Evolutionary conservation across 805 yeast genomes (phyloP).

Genomic region (Candida awuae): DNA sequence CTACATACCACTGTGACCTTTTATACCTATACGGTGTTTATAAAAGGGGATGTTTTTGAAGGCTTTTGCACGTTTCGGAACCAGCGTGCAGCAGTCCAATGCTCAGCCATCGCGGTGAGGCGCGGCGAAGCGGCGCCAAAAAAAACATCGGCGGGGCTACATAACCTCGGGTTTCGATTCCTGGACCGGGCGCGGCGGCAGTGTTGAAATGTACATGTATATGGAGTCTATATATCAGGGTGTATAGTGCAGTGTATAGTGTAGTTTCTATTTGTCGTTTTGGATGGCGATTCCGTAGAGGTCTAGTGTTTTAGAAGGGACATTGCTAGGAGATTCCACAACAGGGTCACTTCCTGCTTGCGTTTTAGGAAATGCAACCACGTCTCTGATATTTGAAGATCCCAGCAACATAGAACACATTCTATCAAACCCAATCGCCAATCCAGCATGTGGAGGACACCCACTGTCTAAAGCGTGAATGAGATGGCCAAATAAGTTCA

Average conservation of each 20-base stretch:
- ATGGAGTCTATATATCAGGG: background rate
- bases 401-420: slow-evolving; percentile 87
- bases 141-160: too few species aligned
- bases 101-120: too few species aligned
- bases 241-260: background rate
- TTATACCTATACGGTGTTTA: too few species aligned
- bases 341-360: slow-evolving; percentile 82
- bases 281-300: slow-evolving; percentile 41
- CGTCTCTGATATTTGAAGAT: slow-evolving; percentile 74
- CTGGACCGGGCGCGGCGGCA: too few species aligned
- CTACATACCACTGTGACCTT: too few species aligned
- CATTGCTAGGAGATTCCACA: slow-evolving; percentile 75
- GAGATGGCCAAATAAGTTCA: slow-evolving; percentile 74
- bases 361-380: slow-evolving; percentile 93
- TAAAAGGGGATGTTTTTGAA: too few species aligned
- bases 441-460: slow-evolving; percentile 98
- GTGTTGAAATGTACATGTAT: background rate
- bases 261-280: background rate
- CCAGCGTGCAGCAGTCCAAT: too few species aligned
- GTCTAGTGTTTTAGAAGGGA: slow-evolving; percentile 40
- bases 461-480: slow-evolving; percentile 77
- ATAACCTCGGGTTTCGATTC: too few species aligned
- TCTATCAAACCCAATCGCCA: slow-evolving; percentile 92
- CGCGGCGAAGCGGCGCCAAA: too few species aligned
- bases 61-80: too few species aligned